Base-by-base conservation (phyloP, 2,329 filamentous ascomycete species). In the Botryosphaeria agaves region DNA sequence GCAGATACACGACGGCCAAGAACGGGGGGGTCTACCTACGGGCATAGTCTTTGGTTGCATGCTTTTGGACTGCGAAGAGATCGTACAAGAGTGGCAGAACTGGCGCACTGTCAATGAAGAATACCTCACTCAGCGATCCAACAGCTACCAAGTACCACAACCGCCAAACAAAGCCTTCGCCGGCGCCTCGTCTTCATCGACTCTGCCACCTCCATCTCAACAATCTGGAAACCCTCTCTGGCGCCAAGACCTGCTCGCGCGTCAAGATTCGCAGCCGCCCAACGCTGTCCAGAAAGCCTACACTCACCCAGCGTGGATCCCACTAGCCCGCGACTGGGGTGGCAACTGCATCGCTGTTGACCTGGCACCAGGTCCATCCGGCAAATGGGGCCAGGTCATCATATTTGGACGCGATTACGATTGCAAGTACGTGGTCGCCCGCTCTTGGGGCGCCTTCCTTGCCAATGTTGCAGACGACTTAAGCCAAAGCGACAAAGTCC, bases 351-450 rank as follows among this genome's bases (percentile, higher is more conserved):
- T 98, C 46, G 87, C 85, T 12, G 72, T 94, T 28, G 89, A 98
- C 53, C 64, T 98, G 34, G 82, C 85, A 5, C 89, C 89, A 14
- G 89, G 89, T 2, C 82, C 87, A 7, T 69, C 71, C 28, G 89
- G 89, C 23, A 79, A 76, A 51, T 98, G 89, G 87, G 89, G 89
- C 32, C 89, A 98, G 52, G 73, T 98, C 40, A 93, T 98, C 45
- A 68, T 98, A 37, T 94, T 92, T 52, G 89, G 89, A 30, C 82
- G 89, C 36, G 89, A 98, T 58, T 98, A 93, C 56, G 89, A 98
- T 51, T 93, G 82, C 56, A 98, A 98, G 60, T 98, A 93, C 49
- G 89, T 98, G 5, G 69, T 98, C 33, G 81, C 89, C 18, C 74
- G 81, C 36, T 95, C 87, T 1, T 98, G 89, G 89, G 72, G 75